Base-by-base conservation (phyloP, 257 asterid genomes). In the Fraxinus quadrangulata region DNA sequence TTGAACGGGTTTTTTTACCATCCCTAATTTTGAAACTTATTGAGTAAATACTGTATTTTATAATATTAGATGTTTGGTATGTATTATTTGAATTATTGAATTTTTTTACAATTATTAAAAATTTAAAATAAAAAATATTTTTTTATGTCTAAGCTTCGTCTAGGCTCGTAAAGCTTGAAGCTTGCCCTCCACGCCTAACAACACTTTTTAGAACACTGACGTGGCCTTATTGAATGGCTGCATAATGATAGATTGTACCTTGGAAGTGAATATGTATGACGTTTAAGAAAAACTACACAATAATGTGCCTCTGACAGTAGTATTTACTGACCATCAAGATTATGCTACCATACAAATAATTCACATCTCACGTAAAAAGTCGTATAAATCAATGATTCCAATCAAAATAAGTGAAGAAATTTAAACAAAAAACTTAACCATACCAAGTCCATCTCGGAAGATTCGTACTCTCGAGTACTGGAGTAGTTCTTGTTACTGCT, bases 401-500 rank as follows among this genome's bases (percentile, higher is more conserved):
- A 12, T 26, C 16, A 37, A 77, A 56, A 63, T 31, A 31, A 67
- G 2, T 14, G 70, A 76, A 66, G 19, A 36, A 63, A 6, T 17
- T 26, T 5, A 12, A 79, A 47, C 59, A 16, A 16, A 47, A 47
- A 69, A 12, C 23, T 73, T 74, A 83, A 70, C 83, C 87, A 83
- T 82, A 85, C 87, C 85, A 86, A 75, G 86, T 84, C 56, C 84
- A 33, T 77, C 82, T 89, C n/a, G 90, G 91, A 72, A 80, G 86
- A 77, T 84, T 67, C 13, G 86, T 78, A 54, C 83, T 81, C 84
- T 94, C 97, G 17, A 89, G 88, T 59, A 84, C 82, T 7, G 97
- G 94, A 77, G 77, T 89, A 73, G 96, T 94, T 86, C 94, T 90
- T 3, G 92, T 90, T 5, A 80, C 85, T 61, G 84, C 78, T 68